Conservation (phyloP, 305 asterid genomes). For the Fraxinus sp. region DNA sequence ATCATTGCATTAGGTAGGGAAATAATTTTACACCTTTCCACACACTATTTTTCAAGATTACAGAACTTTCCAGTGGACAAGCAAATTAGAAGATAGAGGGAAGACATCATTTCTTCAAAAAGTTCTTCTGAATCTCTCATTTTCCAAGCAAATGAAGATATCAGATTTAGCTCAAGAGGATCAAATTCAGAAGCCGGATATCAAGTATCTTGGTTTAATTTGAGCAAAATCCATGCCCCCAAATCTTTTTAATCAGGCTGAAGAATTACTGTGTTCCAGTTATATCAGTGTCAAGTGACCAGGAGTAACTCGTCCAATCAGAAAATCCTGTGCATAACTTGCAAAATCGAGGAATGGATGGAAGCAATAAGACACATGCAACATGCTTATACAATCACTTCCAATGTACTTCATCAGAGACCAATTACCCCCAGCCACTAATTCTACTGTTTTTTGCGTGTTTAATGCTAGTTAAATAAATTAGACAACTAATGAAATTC, state of each 20-base stretch:
- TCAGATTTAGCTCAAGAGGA: slow-evolving; percentile 64
- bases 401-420: too few relatives aligned
- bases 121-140: slow-evolving; percentile 65
- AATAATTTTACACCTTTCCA: background rate
- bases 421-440: too few relatives aligned
- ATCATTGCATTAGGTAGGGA: background rate
- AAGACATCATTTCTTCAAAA: slow-evolving; percentile 71
- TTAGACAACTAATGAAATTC: background rate
- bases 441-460: too few relatives aligned
- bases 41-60: background rate
- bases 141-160: slow-evolving; percentile 62
- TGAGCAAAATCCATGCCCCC: slow-evolving; percentile 34
- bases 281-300: background rate
- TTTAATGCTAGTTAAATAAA: too few relatives aligned
- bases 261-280: background rate
- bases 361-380: background rate
- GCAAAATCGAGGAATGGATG: background rate
- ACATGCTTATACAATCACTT: too few relatives aligned
- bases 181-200: slow-evolving; percentile 70
- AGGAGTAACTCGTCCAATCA: background rate
- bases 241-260: background rate
- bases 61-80: slow-evolving; percentile 7
- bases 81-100: slow-evolving; percentile 39
- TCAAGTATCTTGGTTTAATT: slow-evolving; percentile 34
- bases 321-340: background rate